Base-by-base conservation (phyloP, 345 rosid genomes). In the Salix koriyanagi region DNA sequence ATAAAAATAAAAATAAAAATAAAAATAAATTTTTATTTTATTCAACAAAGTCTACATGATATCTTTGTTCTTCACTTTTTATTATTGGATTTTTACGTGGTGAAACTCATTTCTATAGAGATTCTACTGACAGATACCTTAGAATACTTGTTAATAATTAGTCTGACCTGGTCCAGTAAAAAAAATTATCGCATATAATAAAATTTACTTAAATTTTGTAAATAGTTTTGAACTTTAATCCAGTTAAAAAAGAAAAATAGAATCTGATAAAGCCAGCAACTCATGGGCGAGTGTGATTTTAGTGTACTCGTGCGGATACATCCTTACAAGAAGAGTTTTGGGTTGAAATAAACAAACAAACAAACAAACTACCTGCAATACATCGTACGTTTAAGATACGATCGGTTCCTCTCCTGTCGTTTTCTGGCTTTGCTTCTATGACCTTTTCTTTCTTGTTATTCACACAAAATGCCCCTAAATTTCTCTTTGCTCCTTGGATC, bases 361-460 rank as follows among this genome's bases (percentile, higher is more conserved):
- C 48, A 7, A 75, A 76, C 80, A 75, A 71, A 71, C 74, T 50
- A 72, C 75, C 75, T 62, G 54, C 77, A 79, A 84, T 82, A 80
- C 85, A 84, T 84, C 84, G 85, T 84, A 86, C 83, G 72, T n/a
- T 78, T 76, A 32, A 80, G 81, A 82, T 82, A 68, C 82, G 77
- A 76, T 80, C 62, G 44, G 71, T 77, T 71, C 64, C 16, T 44
- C 65, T 32, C n/a, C 36, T 76, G 77, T 79, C 77, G 41, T 48
- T 37, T 64, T 2, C 15, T 30, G 1, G 8, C 61, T 34, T 74
- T 72, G 64, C 77, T 8, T 3, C 14, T 30, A 2, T 58, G 8
- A 75, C 85, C 73, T 46, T 79, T 1, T 10, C 5, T 28, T 70
- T 8, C 12, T 1, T 3, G 3, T 54, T 72, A 72, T 79, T 82